A percentile compares a stretch with the other conserved stretches of the same genome.
Evolutionary conservation across 2,329 filamentous ascomycete species (phyloP).

Genomic region (Magnaporthales sp.): DNA sequence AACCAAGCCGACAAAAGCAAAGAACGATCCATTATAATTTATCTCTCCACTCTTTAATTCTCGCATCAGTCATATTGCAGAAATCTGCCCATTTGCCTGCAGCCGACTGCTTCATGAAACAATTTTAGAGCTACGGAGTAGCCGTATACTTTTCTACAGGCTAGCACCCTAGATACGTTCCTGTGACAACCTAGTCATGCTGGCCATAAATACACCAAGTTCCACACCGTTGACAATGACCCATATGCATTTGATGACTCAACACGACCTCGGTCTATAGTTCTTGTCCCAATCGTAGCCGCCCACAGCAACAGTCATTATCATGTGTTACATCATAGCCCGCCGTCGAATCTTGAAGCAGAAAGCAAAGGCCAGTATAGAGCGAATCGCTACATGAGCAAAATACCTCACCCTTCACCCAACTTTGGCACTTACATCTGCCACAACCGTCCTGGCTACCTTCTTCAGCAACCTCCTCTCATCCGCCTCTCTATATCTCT

Average conservation of each 20-base stretch:
- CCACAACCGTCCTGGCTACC: conserved; percentile 70
- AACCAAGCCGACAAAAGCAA: background rate
- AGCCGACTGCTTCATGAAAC: too few species aligned
- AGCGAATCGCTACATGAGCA: background rate
- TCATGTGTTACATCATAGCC: background rate
- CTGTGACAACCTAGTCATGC: background rate
- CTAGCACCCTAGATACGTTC: too few species aligned
- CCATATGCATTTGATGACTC: background rate
- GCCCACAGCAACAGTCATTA: background rate
- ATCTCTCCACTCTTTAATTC: too few species aligned
- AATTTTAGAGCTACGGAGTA: too few species aligned
- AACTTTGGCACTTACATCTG: conserved; percentile 41
- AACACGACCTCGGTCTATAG: background rate
- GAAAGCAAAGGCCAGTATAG: background rate
- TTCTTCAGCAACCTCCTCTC: conserved; percentile 80
- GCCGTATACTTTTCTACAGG: too few species aligned
- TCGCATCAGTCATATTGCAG: too few species aligned
- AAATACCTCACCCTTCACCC: conserved; percentile 23
- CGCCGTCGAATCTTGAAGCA: background rate
- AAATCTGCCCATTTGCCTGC: too few species aligned
- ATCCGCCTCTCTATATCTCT: conserved; percentile 78
- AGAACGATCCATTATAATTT: too few species aligned
- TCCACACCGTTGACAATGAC: background rate
- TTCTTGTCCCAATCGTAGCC: background rate
- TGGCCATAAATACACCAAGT: background rate